Evolutionary conservation across 805 yeast species (phyloP).

Genomic region (Candida chauliodis): DNA sequence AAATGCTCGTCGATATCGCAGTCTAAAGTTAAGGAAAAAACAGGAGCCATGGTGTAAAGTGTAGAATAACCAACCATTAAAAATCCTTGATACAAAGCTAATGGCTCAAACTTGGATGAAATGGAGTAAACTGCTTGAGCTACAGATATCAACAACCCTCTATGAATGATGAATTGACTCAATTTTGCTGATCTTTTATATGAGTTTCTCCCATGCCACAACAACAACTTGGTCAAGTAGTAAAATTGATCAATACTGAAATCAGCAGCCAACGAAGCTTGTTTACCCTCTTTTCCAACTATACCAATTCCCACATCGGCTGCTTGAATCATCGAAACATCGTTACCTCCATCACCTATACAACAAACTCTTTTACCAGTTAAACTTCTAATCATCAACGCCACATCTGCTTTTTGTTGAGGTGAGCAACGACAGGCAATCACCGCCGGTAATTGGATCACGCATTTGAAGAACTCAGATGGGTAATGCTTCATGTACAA

Average conservation of each 20-base stretch:
- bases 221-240: conserved; percentile 74
- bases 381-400: conserved; percentile 65
- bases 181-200: conserved; percentile 93
- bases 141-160: conserved; percentile 90
- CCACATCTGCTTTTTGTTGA: conserved; percentile 97
- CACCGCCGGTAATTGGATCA: conserved; percentile 83
- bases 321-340: conserved; percentile 97
- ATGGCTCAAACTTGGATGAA: conserved; percentile 83
- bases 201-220: conserved; percentile 98
- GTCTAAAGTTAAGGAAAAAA: conserved; percentile 86
- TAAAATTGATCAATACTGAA: conserved; percentile 91
- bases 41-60: conserved; percentile 96
- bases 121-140: conserved; percentile 93
- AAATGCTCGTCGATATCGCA: conserved; percentile 86
- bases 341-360: conserved; percentile 99
- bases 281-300: conserved; percentile 97
- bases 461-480: conserved; percentile 74
- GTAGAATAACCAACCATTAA: conserved; percentile 98
- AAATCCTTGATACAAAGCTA: conserved; percentile 94
- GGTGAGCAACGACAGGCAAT: conserved; percentile 98
- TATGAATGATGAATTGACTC: conserved; percentile 93
- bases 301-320: conserved; percentile 99
- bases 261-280: conserved; percentile 96
- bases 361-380: conserved; percentile 94
- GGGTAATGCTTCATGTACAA: conserved; percentile 60